These are phyloP conservation scores for Blastocystis hominis DNA, from an alignment of 352 stramenopile genomes.

Conservation along the genomic window DNA sequence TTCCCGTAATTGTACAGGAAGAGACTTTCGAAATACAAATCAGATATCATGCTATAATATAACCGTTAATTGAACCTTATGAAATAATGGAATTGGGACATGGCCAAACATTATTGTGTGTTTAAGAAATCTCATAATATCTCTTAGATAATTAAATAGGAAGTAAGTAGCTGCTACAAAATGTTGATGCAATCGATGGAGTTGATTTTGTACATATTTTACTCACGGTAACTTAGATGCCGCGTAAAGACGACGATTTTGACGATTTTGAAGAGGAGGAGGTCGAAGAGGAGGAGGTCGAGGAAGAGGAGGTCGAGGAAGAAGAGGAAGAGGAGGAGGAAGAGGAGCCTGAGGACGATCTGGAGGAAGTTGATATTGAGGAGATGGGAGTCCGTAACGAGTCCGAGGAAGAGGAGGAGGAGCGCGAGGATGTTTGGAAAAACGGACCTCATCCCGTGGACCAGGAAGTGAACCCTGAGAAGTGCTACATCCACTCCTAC, in stretches of 20 bases:
- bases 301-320: conserved; percentile 39
- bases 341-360: conserved; percentile 45
- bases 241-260: background rate
- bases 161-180: no score
- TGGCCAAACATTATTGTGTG: no score
- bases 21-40: no score
- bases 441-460: conserved; percentile 57
- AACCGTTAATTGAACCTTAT: no score
- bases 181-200: no score
- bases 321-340: conserved; percentile 52
- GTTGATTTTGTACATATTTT: no score
- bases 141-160: no score
- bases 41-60: no score
- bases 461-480: conserved; percentile 45
- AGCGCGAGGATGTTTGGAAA: conserved; percentile 56
- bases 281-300: conserved; percentile 51
- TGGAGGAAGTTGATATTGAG: conserved; percentile 56
- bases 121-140: no score
- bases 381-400: conserved; percentile 51
- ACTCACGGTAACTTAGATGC: background rate
- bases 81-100: no score
- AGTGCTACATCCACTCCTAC: conserved; percentile 55
- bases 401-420: conserved; percentile 55
- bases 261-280: conserved; percentile 44
- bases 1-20: no score